Conservation (phyloP, 352 stramenopile species). For the Plasmopara muralis region DNA sequence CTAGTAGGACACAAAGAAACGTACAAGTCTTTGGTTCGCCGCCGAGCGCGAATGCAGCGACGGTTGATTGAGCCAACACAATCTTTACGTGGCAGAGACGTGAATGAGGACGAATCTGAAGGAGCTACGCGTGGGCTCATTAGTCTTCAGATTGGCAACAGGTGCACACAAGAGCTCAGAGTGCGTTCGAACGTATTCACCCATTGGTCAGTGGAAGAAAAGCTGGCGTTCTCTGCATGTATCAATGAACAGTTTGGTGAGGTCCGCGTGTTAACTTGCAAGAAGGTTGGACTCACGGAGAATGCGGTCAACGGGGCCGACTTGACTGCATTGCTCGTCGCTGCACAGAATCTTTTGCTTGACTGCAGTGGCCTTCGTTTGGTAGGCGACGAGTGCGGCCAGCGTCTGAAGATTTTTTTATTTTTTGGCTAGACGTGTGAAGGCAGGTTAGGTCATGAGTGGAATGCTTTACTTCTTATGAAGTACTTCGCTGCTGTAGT, state of each 20-base stretch:
- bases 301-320: conserved; percentile 42
- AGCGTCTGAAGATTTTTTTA: conserved; percentile 70
- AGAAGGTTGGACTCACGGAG: conserved; percentile 60
- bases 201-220: conserved; percentile 43
- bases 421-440: conserved; percentile 45
- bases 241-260: conserved; percentile 57
- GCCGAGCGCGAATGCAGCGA: conserved; percentile 26
- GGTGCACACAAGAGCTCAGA: conserved; percentile 5
- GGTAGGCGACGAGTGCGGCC: conserved; percentile 40
- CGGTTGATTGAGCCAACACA: conserved; percentile 11
- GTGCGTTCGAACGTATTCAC: conserved; percentile 44
- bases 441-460: neutral
- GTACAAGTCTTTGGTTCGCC: conserved; percentile 42
- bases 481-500: too few species aligned
- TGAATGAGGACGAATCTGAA: conserved; percentile 17
- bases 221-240: conserved; percentile 36
- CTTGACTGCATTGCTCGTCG: conserved; percentile 40
- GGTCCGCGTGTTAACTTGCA: conserved; percentile 47
- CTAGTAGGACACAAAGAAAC: conserved; percentile 59
- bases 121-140: conserved; percentile 19
- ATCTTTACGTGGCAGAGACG: conserved; percentile 12
- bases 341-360: conserved; percentile 60
- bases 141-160: conserved; percentile 15
- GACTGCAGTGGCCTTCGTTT: conserved; percentile 42
- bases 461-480: too few species aligned